Evolutionary conservation across 305 asterid species (phyloP).

Genomic region (Nicotiana rustica): DNA sequence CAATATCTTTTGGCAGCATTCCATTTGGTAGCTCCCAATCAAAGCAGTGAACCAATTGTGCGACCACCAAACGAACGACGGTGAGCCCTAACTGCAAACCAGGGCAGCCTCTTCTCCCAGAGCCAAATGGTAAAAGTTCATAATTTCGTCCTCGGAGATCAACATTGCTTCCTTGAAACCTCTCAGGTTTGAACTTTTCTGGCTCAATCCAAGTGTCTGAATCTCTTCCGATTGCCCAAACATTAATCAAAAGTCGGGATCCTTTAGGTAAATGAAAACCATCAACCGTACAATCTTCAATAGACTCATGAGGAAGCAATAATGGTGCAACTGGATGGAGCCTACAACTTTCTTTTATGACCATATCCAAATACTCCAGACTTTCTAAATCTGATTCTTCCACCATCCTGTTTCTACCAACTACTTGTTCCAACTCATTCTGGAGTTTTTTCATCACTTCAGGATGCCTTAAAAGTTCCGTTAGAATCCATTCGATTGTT

Average conservation of each 20-base stretch:
- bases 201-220: background rate
- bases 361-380: background rate
- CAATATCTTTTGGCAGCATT: constrained; percentile 5
- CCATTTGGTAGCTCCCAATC: constrained; percentile 29
- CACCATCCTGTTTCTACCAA: background rate
- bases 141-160: background rate
- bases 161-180: constrained; percentile 2
- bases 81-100: background rate
- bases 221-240: background rate
- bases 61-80: constrained; percentile 4
- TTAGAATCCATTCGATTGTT: background rate
- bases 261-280: background rate
- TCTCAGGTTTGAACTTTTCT: background rate
- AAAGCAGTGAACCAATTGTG: constrained; percentile 36
- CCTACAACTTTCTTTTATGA: background rate
- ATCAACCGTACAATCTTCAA: background rate
- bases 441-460: background rate
- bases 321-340: background rate
- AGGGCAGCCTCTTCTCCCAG: constrained; percentile 4
- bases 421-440: background rate
- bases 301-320: background rate
- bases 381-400: background rate
- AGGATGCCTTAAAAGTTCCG: background rate
- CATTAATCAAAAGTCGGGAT: background rate
- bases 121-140: constrained; percentile 14